These are phyloP conservation scores for Moniliella sp. DNA, from an alignment of 1,284 basidiomycete genomes.

Conservation along the genomic window DNA sequence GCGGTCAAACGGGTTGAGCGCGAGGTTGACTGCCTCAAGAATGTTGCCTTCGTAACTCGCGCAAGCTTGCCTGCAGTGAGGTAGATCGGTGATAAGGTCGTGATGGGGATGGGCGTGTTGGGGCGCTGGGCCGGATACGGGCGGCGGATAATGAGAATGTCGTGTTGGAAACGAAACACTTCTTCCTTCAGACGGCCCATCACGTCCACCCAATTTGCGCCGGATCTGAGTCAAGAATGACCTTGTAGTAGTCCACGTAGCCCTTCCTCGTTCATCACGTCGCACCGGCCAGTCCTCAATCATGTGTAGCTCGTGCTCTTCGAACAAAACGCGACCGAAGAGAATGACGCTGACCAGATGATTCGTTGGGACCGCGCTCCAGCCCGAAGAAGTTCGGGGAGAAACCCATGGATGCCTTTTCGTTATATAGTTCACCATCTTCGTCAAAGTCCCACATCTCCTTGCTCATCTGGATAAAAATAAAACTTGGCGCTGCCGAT, in stretches of 20 bases:
- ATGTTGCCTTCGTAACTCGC: conserved; percentile 77
- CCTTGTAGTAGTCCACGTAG: conserved; percentile 70
- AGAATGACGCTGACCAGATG: conserved; percentile 85
- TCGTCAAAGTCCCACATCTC: conserved; percentile 95
- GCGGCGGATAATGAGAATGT: conserved; percentile 20
- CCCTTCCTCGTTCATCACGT: conserved; percentile 51
- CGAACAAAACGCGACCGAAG: conserved; percentile 80
- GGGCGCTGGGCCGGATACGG: conserved; percentile 13
- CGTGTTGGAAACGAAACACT: conserved; percentile 32
- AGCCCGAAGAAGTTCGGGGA: conserved; percentile 31
- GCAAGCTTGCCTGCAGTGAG: conserved; percentile 46
- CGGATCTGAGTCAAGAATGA: conserved; percentile 57
- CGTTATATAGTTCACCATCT: conserved; percentile 63
- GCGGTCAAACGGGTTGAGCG: conserved; percentile 73
- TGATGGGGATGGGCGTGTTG: conserved; percentile 15
- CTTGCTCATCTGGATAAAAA: conserved; percentile 83
- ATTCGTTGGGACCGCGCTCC: conserved; percentile 51
- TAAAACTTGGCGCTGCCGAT: conserved; percentile 49
- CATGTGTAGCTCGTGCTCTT: conserved; percentile 37
- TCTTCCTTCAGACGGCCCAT: conserved; percentile 63
- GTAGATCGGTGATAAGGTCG: conserved; percentile 15
- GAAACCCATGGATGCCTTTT: conserved; percentile 65
- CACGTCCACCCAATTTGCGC: conserved; percentile 65
- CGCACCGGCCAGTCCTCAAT: conserved; percentile 39
- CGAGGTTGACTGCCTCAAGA: conserved; percentile 78